These are phyloP conservation scores for Tritrichomonas musculus DNA, from an alignment of 208 protist genomes.

Conservation along the genomic window DNA sequence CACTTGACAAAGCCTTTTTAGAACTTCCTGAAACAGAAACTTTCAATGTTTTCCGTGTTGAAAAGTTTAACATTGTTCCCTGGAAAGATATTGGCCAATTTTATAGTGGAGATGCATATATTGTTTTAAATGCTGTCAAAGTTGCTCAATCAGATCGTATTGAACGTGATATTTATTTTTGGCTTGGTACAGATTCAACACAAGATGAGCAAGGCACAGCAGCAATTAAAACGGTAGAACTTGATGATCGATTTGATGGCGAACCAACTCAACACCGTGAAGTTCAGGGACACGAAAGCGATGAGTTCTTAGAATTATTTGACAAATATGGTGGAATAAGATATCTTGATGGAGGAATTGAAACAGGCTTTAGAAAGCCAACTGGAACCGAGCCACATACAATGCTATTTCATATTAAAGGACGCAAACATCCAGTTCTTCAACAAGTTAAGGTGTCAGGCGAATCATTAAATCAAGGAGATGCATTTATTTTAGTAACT, in stretches of 20 bases:
- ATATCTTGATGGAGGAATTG: not conserved
- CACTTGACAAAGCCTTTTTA: no score
- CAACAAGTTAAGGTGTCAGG: no score
- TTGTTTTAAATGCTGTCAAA: constrained; percentile 39
- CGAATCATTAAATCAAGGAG: no score
- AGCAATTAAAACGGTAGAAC: no score
- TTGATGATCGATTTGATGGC: constrained; percentile 49
- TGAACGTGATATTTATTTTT: constrained; percentile 42
- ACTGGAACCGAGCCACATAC: not conserved
- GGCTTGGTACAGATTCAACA: constrained; percentile 45
- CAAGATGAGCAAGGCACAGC: constrained; percentile 49
- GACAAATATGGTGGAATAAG: not conserved
- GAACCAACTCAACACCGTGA: constrained; percentile 49
- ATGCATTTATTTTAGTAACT: not conserved
- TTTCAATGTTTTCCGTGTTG: constrained; percentile 41
- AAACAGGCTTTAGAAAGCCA: not conserved
- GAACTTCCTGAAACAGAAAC: no score
- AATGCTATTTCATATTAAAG: not conserved
- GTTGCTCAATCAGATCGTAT: not conserved
- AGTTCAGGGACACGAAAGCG: constrained; percentile 45
- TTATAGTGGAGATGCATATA: constrained; percentile 42
- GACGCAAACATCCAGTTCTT: not conserved
- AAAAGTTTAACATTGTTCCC: constrained; percentile 41
- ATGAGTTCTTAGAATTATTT: constrained; percentile 37
- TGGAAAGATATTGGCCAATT: constrained; percentile 35